Conservation (phyloP, 768 basidiomycete species). For the Tulasnella sp. region DNA sequence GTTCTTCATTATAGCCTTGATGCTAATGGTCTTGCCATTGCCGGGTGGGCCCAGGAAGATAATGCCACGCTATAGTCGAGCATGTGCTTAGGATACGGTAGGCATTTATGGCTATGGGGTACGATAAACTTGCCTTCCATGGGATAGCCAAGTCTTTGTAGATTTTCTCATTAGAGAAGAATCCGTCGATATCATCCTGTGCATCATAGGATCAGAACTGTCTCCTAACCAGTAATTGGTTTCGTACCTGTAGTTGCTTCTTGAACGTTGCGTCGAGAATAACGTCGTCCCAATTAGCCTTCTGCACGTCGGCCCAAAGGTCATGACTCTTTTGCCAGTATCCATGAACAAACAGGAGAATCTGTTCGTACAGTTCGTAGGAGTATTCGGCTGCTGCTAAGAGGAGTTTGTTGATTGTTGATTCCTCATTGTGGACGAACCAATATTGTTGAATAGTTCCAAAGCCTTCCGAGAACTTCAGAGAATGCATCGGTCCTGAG, state of each 20-base stretch:
- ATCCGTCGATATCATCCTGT: slow-evolving; percentile 59
- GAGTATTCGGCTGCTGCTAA: slow-evolving; percentile 41
- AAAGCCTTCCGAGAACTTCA: slow-evolving; percentile 8
- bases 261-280: slow-evolving; percentile 64
- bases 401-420: slow-evolving; percentile 38
- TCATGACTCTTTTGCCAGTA: slow-evolving; percentile 51
- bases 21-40: slow-evolving; percentile 74
- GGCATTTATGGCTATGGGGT: neutral
- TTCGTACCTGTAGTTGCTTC: slow-evolving; percentile 35
- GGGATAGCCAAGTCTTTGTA: slow-evolving; percentile 69
- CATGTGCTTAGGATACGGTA: neutral
- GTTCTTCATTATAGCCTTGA: slow-evolving; percentile 72
- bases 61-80: slow-evolving; percentile 50
- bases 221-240: neutral
- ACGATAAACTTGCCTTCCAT: slow-evolving; percentile 50
- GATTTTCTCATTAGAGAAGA: slow-evolving; percentile 61
- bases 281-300: slow-evolving; percentile 63
- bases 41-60: slow-evolving; percentile 79
- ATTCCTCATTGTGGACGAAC: slow-evolving; percentile 31
- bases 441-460: neutral
- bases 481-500: neutral
- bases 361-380: slow-evolving; percentile 49
- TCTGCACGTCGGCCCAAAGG: slow-evolving; percentile 52
- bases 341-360: slow-evolving; percentile 67
- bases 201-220: neutral